Evolutionary conservation across 2,329 filamentous ascomycete species (phyloP).

Genomic region (Rhinocladiella similis): DNA sequence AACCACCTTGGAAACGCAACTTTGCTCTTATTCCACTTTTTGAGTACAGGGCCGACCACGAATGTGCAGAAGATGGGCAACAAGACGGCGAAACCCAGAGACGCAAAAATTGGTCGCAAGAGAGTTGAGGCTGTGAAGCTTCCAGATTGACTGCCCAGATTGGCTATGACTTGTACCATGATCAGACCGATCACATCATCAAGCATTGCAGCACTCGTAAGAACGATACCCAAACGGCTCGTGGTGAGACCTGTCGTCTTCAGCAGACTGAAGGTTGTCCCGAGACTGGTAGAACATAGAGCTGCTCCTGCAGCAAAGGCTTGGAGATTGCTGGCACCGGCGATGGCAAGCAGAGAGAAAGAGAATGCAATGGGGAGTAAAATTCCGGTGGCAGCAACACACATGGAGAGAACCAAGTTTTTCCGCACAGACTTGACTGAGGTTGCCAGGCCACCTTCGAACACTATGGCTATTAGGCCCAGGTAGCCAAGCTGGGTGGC

Average conservation of each 20-base stretch:
- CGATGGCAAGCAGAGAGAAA: slow-evolving; percentile 57
- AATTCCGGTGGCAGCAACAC: slow-evolving; percentile 68
- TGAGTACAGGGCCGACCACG: slow-evolving; percentile 22
- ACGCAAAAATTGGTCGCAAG: slow-evolving; percentile 54
- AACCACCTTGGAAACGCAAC: neutral
- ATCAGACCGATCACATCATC: slow-evolving; percentile 73
- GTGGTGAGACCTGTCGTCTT: slow-evolving; percentile 59
- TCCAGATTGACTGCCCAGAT: slow-evolving; percentile 50
- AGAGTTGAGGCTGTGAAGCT: slow-evolving; percentile 44
- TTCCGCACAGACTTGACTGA: slow-evolving; percentile 56
- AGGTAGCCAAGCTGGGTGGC: slow-evolving; percentile 70
- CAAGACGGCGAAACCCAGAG: slow-evolving; percentile 37
- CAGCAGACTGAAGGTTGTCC: slow-evolving; percentile 67
- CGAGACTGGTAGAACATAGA: slow-evolving; percentile 71
- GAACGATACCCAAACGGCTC: slow-evolving; percentile 60
- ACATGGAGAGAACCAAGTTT: slow-evolving; percentile 60
- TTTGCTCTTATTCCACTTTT: neutral
- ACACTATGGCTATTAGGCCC: slow-evolving; percentile 71
- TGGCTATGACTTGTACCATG: slow-evolving; percentile 74
- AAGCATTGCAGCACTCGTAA: slow-evolving; percentile 75
- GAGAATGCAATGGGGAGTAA: slow-evolving; percentile 64
- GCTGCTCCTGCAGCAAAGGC: slow-evolving; percentile 73
- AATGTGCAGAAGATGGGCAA: slow-evolving; percentile 33
- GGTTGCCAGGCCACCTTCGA: slow-evolving; percentile 65
- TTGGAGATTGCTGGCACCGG: slow-evolving; percentile 56